phyloP scores from a whole-genome alignment of 1,284 basidiomycete species.

The Trametes versicolor region DNA sequence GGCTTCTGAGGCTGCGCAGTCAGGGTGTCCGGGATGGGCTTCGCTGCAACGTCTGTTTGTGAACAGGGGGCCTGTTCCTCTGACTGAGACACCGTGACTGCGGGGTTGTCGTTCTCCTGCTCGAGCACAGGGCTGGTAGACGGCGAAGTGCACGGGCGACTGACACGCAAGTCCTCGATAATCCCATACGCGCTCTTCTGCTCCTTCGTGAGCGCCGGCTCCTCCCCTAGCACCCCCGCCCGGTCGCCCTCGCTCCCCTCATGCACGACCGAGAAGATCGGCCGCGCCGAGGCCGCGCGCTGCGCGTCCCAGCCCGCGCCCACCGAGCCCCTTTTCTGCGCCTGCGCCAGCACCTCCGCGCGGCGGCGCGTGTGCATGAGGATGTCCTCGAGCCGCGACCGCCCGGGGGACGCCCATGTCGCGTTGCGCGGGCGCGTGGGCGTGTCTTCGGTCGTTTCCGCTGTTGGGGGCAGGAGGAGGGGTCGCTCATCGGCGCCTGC shows the following conservation, averaged over 20 bases:
- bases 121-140: not conserved
- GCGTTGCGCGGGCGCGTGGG: conserved; percentile 8
- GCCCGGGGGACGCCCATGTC: not conserved
- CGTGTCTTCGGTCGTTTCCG: conserved; percentile 2
- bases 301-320: conserved; percentile 5
- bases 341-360: not conserved
- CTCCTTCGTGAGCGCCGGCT: not conserved
- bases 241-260: not conserved
- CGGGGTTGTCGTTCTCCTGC: not conserved
- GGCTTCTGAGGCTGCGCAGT: too few relatives aligned
- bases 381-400: conserved; percentile 4
- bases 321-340: not conserved
- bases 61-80: not conserved
- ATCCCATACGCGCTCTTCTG: conserved; percentile 5
- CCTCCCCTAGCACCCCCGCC: not conserved
- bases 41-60: not conserved
- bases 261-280: conserved; percentile 13
- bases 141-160: not conserved
- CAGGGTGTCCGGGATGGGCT: not conserved
- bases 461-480: conserved; percentile 7
- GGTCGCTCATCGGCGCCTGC: conserved; percentile 10
- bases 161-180: conserved; percentile 11
- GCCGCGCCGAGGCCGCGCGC: not conserved
- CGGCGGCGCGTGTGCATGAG: conserved; percentile 1
- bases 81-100: too few relatives aligned